phyloP scores from a whole-genome alignment of 805 yeast species.

The Kluyveromyces nonfermentans region DNA sequence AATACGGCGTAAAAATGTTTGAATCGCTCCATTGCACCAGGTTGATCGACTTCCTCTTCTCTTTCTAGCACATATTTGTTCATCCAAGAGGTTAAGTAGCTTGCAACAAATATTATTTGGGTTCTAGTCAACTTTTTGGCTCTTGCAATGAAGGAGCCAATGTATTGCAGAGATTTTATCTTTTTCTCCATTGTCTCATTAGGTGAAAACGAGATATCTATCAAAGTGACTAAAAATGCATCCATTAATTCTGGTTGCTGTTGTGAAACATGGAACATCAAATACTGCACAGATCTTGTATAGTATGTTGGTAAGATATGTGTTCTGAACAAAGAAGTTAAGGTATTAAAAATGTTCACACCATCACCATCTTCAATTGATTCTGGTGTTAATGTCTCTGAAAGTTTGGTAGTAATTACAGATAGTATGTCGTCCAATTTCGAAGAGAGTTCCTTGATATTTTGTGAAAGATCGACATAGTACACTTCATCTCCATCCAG shows the following conservation, averaged over 20 bases:
- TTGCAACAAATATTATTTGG: slow-evolving; percentile 75
- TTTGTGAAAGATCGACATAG: slow-evolving; percentile 36
- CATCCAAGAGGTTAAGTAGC: slow-evolving; percentile 77
- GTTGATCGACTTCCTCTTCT: slow-evolving; percentile 66
- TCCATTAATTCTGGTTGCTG: slow-evolving; percentile 76
- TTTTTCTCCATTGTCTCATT: slow-evolving; percentile 63
- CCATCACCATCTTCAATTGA: slow-evolving; percentile 54
- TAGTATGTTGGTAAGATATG: slow-evolving; percentile 87
- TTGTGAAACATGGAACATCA: slow-evolving; percentile 74
- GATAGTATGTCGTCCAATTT: slow-evolving; percentile 68
- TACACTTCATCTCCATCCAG: slow-evolving; percentile 39
- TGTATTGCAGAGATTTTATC: slow-evolving; percentile 83
- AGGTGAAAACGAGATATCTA: slow-evolving; percentile 73
- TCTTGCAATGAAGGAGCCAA: slow-evolving; percentile 83
- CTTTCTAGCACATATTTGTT: slow-evolving; percentile 73
- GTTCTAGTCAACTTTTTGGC: slow-evolving; percentile 61
- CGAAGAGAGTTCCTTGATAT: slow-evolving; percentile 43
- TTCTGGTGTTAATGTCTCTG: slow-evolving; percentile 39
- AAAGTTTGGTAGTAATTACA: slow-evolving; percentile 44
- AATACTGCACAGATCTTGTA: slow-evolving; percentile 79
- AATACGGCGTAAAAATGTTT: slow-evolving; percentile 83
- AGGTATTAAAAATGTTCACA: slow-evolving; percentile 57
- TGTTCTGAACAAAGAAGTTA: slow-evolving; percentile 67
- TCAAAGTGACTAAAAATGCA: slow-evolving; percentile 68
- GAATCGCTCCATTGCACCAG: slow-evolving; percentile 80